Conservation (phyloP, 805 yeast genomes). For the Saturnispora sanitii region DNA sequence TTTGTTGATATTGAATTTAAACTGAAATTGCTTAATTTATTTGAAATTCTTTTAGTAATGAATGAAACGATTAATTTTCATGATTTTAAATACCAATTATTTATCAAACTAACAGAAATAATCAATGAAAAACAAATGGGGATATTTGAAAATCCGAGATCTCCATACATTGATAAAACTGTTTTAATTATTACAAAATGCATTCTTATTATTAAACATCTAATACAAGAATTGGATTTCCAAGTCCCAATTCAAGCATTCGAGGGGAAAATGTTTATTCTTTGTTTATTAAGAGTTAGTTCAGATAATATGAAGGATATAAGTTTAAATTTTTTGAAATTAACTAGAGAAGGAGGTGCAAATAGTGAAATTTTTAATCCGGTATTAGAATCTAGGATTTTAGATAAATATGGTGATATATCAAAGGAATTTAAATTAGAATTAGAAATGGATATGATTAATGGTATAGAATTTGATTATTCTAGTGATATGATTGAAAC, state of each 20-base stretch:
- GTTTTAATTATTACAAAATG: conserved; percentile 32
- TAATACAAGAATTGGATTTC: conserved; percentile 22
- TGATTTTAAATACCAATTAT: conserved; percentile 6
- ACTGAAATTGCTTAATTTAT: conserved; percentile 35
- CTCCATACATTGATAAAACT: conserved; percentile 29
- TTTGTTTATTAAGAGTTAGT: conserved; percentile 25
- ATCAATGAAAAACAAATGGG: conserved; percentile 41
- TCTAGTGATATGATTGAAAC: conserved; percentile 54
- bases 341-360: conserved; percentile 16
- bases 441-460: conserved; percentile 29
- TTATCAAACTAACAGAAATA: conserved; percentile 14
- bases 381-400: conserved; percentile 22
- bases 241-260: conserved; percentile 20
- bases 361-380: conserved; percentile 18
- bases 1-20: conserved; percentile 34
- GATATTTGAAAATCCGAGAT: conserved; percentile 36
- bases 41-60: conserved; percentile 33
- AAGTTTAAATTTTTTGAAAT: conserved; percentile 18
- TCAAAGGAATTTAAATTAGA: conserved; percentile 22
- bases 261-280: conserved; percentile 24
- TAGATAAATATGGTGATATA: conserved; percentile 26
- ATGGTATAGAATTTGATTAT: conserved; percentile 55
- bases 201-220: conserved; percentile 30
- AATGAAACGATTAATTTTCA: conserved; percentile 4
- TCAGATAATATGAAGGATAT: conserved; percentile 23